phyloP scores from a whole-genome alignment of 1,284 basidiomycete genomes.

The Apiotrichum sp. region DNA sequence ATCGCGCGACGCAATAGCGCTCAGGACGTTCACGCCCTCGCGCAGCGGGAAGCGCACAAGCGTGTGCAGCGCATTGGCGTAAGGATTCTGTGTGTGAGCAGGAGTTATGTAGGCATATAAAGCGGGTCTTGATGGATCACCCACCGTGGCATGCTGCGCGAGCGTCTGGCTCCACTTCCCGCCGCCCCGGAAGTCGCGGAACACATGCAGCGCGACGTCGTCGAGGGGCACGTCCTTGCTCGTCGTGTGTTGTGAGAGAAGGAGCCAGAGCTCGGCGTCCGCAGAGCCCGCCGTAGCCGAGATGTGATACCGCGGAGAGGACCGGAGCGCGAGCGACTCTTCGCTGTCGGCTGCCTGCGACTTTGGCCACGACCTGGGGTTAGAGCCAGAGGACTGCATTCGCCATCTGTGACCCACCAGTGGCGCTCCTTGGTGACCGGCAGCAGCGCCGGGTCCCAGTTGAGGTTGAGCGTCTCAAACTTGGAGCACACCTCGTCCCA shows the following conservation, averaged over 20 bases:
- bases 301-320: slow-evolving; percentile 25
- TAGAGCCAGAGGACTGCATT: too few relatives aligned
- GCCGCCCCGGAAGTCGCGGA: slow-evolving; percentile 30
- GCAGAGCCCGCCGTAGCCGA: slow-evolving; percentile 10
- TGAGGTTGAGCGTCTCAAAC: slow-evolving; percentile 79
- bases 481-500: slow-evolving; percentile 70
- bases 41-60: slow-evolving; percentile 49
- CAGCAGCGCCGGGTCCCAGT: slow-evolving; percentile 74
- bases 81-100: slow-evolving; percentile 41
- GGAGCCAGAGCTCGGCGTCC: slow-evolving; percentile 60
- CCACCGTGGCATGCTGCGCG: slow-evolving; percentile 11
- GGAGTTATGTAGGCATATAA: not conserved
- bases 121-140: not conserved
- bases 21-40: slow-evolving; percentile 18
- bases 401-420: slow-evolving; percentile 51
- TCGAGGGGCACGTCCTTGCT: slow-evolving; percentile 56
- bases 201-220: slow-evolving; percentile 65
- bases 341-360: slow-evolving; percentile 9
- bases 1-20: slow-evolving; percentile 33
- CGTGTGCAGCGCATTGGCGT: slow-evolving; percentile 70
- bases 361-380: slow-evolving; percentile 54
- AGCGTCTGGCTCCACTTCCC: not conserved
- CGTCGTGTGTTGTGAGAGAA: slow-evolving; percentile 68
- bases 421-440: slow-evolving; percentile 56
- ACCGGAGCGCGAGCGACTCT: not conserved